Evolutionary conservation across 2,329 filamentous ascomycete genomes (phyloP).

Genomic region (Cercospora sesami): DNA sequence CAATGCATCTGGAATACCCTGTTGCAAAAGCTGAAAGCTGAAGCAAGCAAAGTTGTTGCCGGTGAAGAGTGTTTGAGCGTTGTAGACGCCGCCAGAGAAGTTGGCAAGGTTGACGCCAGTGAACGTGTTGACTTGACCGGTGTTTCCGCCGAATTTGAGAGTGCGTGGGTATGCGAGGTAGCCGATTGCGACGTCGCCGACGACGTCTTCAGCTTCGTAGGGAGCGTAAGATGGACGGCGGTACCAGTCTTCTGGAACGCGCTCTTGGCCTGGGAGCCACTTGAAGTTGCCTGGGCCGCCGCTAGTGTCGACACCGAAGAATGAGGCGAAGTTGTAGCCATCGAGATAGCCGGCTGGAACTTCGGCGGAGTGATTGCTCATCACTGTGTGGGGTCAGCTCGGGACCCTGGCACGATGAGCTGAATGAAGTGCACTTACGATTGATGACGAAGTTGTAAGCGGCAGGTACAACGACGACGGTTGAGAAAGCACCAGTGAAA

Average conservation of each 20-base stretch:
- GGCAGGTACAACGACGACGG: constrained; percentile 31
- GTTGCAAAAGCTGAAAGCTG: constrained; percentile 35
- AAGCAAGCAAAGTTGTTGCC: constrained; percentile 28
- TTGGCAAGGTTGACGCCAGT: constrained; percentile 39
- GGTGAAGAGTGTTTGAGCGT: constrained; percentile 30
- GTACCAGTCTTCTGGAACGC: constrained; percentile 31
- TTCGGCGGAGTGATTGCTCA: constrained; percentile 30
- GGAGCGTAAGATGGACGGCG: constrained; percentile 25
- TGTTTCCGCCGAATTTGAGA: constrained; percentile 39
- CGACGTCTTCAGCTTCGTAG: constrained; percentile 23
- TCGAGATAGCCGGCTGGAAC: constrained; percentile 28
- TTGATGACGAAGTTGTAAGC: constrained; percentile 36
- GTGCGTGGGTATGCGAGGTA: constrained; percentile 24
- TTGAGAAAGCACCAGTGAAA: constrained; percentile 35
- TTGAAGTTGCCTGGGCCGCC: constrained; percentile 25
- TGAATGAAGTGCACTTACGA: constrained; percentile 4
- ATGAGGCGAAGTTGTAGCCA: constrained; percentile 27
- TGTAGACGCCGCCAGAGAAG: constrained; percentile 47
- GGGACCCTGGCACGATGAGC: not conserved
- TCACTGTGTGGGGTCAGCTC: constrained; percentile 23
- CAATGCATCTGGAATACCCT: constrained; percentile 36
- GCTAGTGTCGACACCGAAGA: constrained; percentile 26
- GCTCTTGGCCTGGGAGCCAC: constrained; percentile 27
- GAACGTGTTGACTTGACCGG: constrained; percentile 38
- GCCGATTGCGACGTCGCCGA: constrained; percentile 21